Conservation (phyloP, 2,329 filamentous ascomycete genomes). For the Colletotrichum euphorbiae region DNA sequence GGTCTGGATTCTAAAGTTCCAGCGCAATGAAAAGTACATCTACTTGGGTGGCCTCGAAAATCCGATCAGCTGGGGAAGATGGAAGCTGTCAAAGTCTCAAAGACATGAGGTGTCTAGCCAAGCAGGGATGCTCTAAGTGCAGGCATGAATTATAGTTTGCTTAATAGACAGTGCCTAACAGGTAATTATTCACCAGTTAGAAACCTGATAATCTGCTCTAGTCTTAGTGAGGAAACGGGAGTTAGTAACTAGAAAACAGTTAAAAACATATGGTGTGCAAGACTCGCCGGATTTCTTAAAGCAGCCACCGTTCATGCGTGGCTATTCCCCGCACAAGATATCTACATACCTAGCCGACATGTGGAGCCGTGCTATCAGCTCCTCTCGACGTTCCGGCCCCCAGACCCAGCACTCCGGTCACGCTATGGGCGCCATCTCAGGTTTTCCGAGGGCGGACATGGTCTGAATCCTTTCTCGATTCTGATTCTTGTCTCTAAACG, state of each 20-base stretch:
- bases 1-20: background rate
- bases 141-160: too few species aligned
- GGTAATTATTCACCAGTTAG: too few species aligned
- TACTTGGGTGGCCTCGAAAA: too few species aligned
- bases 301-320: conserved; percentile 11
- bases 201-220: too few species aligned
- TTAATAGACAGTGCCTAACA: too few species aligned
- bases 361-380: conserved; percentile 2
- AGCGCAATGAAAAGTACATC: background rate
- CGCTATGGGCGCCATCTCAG: background rate
- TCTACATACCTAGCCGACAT: conserved; percentile 26
- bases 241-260: too few species aligned
- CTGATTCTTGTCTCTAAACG: background rate
- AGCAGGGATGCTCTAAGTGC: too few species aligned
- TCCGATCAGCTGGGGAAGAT: too few species aligned
- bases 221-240: too few species aligned
- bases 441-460: conserved; percentile 13
- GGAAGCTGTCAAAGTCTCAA: too few species aligned
- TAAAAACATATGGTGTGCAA: too few species aligned
- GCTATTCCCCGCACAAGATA: conserved; percentile 27
- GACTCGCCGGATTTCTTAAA: background rate
- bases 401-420: conserved; percentile 15
- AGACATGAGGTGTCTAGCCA: too few species aligned
- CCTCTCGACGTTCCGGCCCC: background rate
- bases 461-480: background rate